Percentiles rank a stretch among this genome's conserved stretches.
phyloP scores from a whole-genome alignment of 331 rosid genomes.

The Stylosanthes scabra region DNA sequence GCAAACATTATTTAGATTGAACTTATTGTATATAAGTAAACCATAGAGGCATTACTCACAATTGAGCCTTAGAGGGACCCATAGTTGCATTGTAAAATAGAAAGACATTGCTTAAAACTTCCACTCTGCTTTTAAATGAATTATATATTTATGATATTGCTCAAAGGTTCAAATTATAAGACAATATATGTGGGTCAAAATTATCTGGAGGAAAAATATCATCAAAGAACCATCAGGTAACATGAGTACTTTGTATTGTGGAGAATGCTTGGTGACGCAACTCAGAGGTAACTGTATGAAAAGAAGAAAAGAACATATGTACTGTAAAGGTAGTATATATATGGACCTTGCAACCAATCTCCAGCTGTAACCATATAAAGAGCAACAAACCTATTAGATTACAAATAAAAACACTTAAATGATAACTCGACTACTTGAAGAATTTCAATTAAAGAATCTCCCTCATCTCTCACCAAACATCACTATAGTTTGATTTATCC shows the following conservation, averaged over 20 bases:
- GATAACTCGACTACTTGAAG: conserved; percentile 27
- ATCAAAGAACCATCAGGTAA: conserved; percentile 36
- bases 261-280: conserved; percentile 97
- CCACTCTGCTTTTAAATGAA: too few relatives aligned
- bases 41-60: too few relatives aligned
- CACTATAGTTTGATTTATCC: conserved; percentile 1
- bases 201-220: conserved; percentile 20
- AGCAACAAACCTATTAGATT: conserved; percentile 45
- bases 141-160: too few relatives aligned
- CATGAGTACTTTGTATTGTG: conserved; percentile 90
- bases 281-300: conserved; percentile 86
- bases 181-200: conserved; percentile 8
- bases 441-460: background rate
- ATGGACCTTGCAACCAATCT: conserved; percentile 99
- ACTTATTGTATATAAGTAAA: too few relatives aligned
- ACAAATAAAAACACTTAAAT: conserved; percentile 25
- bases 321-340: conserved; percentile 92
- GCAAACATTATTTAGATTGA: too few relatives aligned
- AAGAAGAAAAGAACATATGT: conserved; percentile 55
- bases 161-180: too few relatives aligned
- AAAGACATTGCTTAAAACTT: too few relatives aligned
- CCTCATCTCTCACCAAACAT: background rate
- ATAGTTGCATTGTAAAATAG: too few relatives aligned
- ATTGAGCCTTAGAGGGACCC: too few relatives aligned
- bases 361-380: conserved; percentile 78